A percentile compares a stretch with the other conserved stretches of the same genome.
phyloP scores from a whole-genome alignment of 306 rosid species.

The Phaseolus lunatus region DNA sequence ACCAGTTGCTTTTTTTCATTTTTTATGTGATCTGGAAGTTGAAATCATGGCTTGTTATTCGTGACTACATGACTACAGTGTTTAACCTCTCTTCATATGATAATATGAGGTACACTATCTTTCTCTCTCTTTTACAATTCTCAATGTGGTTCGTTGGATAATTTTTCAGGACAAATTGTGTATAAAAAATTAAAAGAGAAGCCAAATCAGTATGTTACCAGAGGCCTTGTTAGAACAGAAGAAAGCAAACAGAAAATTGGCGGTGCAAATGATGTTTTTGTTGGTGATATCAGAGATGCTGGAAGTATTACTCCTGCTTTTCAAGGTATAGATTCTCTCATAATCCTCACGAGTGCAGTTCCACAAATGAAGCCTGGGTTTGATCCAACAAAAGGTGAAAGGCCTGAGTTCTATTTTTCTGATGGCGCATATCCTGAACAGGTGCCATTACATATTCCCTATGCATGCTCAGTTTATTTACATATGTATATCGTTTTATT shows the following conservation, averaged over 20 bases:
- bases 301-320: conserved; percentile 75
- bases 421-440: conserved; percentile 94
- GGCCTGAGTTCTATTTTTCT: conserved; percentile 89
- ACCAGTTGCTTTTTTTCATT: not conserved
- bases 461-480: not conserved
- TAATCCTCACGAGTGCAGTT: conserved; percentile 92
- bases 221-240: conserved; percentile 85
- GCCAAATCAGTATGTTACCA: conserved; percentile 68
- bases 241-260: conserved; percentile 87
- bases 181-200: conserved; percentile 79
- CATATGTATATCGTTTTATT: conserved; percentile 3
- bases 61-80: not conserved
- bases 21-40: not conserved
- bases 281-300: conserved; percentile 84
- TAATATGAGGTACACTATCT: not conserved
- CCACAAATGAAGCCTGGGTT: conserved; percentile 86
- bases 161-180: conserved; percentile 79
- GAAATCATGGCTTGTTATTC: not conserved
- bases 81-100: conserved; percentile 17
- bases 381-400: conserved; percentile 87
- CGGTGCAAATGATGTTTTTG: conserved; percentile 70
- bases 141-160: conserved; percentile 39
- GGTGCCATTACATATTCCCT: conserved; percentile 52
- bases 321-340: conserved; percentile 79
- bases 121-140: not conserved